Conservation (phyloP, 1,284 basidiomycete species). For the Fomitopsis palustris region DNA sequence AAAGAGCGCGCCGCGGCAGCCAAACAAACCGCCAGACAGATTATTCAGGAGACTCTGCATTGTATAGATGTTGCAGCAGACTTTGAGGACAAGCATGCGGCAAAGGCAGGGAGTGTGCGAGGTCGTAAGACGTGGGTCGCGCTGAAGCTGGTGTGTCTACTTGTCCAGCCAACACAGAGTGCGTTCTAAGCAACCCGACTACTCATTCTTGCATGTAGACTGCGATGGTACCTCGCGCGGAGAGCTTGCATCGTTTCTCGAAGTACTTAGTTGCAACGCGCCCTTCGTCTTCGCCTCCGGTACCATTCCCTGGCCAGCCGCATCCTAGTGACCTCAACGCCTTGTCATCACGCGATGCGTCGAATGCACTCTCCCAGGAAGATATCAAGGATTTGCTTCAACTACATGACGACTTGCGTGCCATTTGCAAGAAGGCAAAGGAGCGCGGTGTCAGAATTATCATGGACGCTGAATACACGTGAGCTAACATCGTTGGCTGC, state of each 20-base stretch:
- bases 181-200: neutral
- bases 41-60: constrained; percentile 68
- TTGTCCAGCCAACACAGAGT: neutral
- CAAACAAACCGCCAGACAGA: constrained; percentile 44
- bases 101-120: constrained; percentile 13
- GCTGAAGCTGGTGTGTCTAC: constrained; percentile 63
- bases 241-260: constrained; percentile 53
- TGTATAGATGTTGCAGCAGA: constrained; percentile 77
- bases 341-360: constrained; percentile 21
- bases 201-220: constrained; percentile 37
- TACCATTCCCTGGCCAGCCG: constrained; percentile 68
- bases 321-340: constrained; percentile 47
- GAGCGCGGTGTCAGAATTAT: constrained; percentile 62
- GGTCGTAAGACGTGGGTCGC: constrained; percentile 79
- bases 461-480: constrained; percentile 83
- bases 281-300: constrained; percentile 22
- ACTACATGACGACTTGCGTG: constrained; percentile 53
- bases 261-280: constrained; percentile 44
- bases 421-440: constrained; percentile 55
- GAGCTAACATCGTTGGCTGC: constrained; percentile 7
- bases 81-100: constrained; percentile 64
- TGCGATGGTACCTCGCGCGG: constrained; percentile 56
- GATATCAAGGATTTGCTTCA: constrained; percentile 61
- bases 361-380: constrained; percentile 34
- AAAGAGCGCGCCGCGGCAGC: constrained; percentile 14